phyloP scores from a whole-genome alignment of 2,329 filamentous ascomycete genomes.

The Periconia digitata region DNA sequence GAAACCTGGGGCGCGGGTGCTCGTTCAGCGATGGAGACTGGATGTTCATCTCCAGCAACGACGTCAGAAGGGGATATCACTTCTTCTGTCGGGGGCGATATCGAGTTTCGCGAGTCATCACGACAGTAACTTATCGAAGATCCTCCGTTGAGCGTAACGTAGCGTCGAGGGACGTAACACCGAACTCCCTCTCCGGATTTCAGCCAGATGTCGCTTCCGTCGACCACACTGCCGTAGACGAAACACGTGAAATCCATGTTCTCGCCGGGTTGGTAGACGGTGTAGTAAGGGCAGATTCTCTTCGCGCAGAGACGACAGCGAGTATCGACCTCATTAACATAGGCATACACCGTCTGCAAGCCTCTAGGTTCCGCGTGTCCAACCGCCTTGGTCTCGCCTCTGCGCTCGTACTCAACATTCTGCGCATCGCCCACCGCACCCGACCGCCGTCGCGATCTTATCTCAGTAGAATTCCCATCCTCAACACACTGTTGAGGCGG shows the following conservation, averaged over 20 bases:
- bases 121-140: slow-evolving; percentile 6
- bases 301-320: slow-evolving; percentile 1
- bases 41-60: too few species aligned
- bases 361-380: background rate
- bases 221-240: slow-evolving; percentile 3
- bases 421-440: background rate
- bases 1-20: too few species aligned
- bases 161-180: slow-evolving; percentile 2
- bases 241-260: slow-evolving; percentile 4
- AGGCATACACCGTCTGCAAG: background rate
- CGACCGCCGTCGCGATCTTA: too few species aligned
- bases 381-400: background rate
- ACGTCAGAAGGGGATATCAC: too few species aligned
- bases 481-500: background rate
- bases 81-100: too few species aligned
- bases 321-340: background rate
- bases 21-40: too few species aligned
- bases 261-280: slow-evolving; percentile 4
- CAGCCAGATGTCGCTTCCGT: slow-evolving; percentile 4
- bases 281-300: slow-evolving; percentile 1
- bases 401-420: too few species aligned
- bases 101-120: too few species aligned
- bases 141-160: slow-evolving; percentile 2
- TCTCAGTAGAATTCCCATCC: background rate
- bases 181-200: background rate